phyloP scores from a whole-genome alignment of 345 rosid species.

The Sonneratia alba region DNA sequence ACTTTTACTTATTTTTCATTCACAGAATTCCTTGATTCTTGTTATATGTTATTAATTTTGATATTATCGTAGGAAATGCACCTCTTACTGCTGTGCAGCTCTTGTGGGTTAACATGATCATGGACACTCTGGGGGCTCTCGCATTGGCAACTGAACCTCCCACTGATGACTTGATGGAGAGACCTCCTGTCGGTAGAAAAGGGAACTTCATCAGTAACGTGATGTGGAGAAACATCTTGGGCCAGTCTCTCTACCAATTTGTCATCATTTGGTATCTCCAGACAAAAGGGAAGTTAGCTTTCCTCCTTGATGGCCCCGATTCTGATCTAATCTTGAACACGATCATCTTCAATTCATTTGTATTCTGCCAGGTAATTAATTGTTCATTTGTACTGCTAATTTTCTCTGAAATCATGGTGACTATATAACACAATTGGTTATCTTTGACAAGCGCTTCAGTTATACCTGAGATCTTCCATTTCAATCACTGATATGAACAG shows the following conservation, averaged over 20 bases:
- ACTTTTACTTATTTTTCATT: too few species aligned
- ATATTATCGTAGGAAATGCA: slow-evolving; percentile 42
- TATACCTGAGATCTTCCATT: not conserved
- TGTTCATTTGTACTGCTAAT: slow-evolving; percentile 8
- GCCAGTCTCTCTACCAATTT: slow-evolving; percentile 87
- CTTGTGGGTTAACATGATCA: slow-evolving; percentile 86
- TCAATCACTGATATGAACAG: too few species aligned
- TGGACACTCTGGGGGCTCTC: slow-evolving; percentile 83
- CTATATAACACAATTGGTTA: not conserved
- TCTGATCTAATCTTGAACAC: slow-evolving; percentile 67
- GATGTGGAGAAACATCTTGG: slow-evolving; percentile 95
- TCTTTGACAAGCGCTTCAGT: not conserved
- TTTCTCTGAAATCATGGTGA: not conserved
- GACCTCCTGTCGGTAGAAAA: slow-evolving; percentile 60
- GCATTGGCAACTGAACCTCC: slow-evolving; percentile 90
- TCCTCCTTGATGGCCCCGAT: slow-evolving; percentile 33
- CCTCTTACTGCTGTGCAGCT: slow-evolving; percentile 85
- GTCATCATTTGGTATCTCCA: slow-evolving; percentile 55
- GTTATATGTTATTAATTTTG: too few species aligned
- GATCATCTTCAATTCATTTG: slow-evolving; percentile 71
- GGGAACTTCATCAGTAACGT: slow-evolving; percentile 81
- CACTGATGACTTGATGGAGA: slow-evolving; percentile 57
- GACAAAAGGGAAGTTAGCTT: slow-evolving; percentile 42
- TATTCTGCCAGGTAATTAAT: slow-evolving; percentile 60
- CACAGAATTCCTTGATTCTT: too few species aligned